phyloP scores from a whole-genome alignment of 306 rosid species.

The Acacia acuminata region DNA sequence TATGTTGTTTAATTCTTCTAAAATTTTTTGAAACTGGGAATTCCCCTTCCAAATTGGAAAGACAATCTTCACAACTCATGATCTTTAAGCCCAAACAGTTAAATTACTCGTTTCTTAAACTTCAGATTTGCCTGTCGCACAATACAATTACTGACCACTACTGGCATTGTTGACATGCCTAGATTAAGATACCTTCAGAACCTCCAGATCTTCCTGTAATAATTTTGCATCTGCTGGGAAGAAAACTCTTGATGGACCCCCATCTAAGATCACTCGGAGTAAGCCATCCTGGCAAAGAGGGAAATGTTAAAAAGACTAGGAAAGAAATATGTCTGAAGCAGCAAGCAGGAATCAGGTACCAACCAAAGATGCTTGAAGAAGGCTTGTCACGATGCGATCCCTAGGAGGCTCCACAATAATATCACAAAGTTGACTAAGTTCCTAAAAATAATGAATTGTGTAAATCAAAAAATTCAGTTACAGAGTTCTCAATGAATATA shows the following conservation, averaged over 20 bases:
- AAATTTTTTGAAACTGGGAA: background rate
- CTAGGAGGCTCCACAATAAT: slow-evolving; percentile 93
- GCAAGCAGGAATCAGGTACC: slow-evolving; percentile 24
- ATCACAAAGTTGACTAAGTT: slow-evolving; percentile 84
- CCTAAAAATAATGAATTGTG: slow-evolving; percentile 51
- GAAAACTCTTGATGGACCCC: slow-evolving; percentile 84
- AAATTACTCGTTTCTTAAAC: slow-evolving; percentile 8
- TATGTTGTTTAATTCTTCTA: background rate
- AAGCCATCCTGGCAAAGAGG: slow-evolving; percentile 79
- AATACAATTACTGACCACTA: background rate
- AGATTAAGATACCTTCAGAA: slow-evolving; percentile 76
- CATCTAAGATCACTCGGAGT: slow-evolving; percentile 86
- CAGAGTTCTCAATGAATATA: slow-evolving; percentile 20
- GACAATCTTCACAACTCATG: background rate
- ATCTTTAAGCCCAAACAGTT: slow-evolving; percentile 24
- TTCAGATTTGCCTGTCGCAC: slow-evolving; percentile 16
- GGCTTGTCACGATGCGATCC: slow-evolving; percentile 95
- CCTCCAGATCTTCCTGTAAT: slow-evolving; percentile 92
- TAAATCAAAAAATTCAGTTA: slow-evolving; percentile 15
- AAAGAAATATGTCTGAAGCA: slow-evolving; percentile 24
- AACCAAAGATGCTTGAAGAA: slow-evolving; percentile 97
- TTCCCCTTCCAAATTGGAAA: background rate
- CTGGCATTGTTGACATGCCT: slow-evolving; percentile 25
- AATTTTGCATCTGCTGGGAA: slow-evolving; percentile 67
- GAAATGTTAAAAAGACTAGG: slow-evolving; percentile 22